phyloP scores from a whole-genome alignment of 1,284 basidiomycete species.

The Austropuccinia psidii region DNA sequence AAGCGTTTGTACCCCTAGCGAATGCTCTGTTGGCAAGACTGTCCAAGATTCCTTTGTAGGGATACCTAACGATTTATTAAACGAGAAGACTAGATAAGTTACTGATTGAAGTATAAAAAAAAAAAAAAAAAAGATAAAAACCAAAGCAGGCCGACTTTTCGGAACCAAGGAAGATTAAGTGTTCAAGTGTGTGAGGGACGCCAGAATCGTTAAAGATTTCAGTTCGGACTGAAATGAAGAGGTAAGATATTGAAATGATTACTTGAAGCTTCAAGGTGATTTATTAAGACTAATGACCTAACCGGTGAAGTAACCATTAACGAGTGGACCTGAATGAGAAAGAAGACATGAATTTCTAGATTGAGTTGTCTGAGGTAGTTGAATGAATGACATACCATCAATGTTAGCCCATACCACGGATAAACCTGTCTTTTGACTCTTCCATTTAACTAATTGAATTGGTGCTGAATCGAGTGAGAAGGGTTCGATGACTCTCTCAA shows the following conservation, averaged over 20 bases:
- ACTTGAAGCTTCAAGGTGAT: conserved; percentile 28
- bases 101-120: conserved; percentile 35
- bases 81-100: conserved; percentile 41
- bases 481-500: conserved; percentile 65
- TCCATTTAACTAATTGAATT: conserved; percentile 73
- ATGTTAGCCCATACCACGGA: conserved; percentile 53
- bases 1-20: conserved; percentile 67
- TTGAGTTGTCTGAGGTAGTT: conserved; percentile 19
- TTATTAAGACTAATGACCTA: conserved; percentile 47
- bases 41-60: conserved; percentile 95
- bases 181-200: conserved; percentile 87
- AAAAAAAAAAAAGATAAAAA: conserved; percentile 38
- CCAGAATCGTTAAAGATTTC: conserved; percentile 85
- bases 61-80: conserved; percentile 51
- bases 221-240: conserved; percentile 29
- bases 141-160: conserved; percentile 58
- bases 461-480: conserved; percentile 64
- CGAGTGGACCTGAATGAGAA: conserved; percentile 61
- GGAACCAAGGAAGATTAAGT: conserved; percentile 88
- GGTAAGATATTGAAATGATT: background rate
- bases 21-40: conserved; percentile 94
- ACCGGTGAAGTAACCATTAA: conserved; percentile 87
- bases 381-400: conserved; percentile 41
- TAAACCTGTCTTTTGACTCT: conserved; percentile 66
- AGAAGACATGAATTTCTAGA: background rate